phyloP scores from a whole-genome alignment of 108 stramenopile species.

The Phaeodactylum tricornutum region DNA sequence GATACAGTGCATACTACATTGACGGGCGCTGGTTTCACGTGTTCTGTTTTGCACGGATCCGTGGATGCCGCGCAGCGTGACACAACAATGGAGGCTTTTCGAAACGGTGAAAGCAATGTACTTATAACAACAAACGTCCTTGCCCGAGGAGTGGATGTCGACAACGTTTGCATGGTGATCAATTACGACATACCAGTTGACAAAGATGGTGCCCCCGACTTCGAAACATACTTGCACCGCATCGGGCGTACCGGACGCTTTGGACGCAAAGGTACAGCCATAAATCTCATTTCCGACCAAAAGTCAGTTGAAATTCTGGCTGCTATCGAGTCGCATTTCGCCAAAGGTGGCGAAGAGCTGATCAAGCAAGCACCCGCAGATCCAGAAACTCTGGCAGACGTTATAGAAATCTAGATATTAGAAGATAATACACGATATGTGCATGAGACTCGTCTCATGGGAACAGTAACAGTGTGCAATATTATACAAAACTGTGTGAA shows the following conservation, averaged over 20 bases:
- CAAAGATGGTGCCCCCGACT: constrained; percentile 73
- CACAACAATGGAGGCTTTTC: constrained; percentile 85
- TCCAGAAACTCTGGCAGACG: constrained; percentile 73
- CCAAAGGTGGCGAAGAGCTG: constrained; percentile 74
- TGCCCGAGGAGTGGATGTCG: constrained; percentile 95
- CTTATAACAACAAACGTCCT: constrained; percentile 95
- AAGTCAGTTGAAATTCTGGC: constrained; percentile 66
- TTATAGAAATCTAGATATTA: constrained; percentile 70
- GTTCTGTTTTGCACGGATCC: constrained; percentile 71
- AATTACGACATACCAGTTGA: constrained; percentile 93
- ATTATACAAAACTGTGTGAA: too few species aligned
- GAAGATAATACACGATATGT: too few species aligned
- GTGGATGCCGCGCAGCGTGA: constrained; percentile 82
- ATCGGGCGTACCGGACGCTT: constrained; percentile 89
- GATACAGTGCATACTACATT: constrained; percentile 76
- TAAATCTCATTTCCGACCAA: constrained; percentile 73
- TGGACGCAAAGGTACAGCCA: constrained; percentile 85
- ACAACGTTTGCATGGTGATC: constrained; percentile 92
- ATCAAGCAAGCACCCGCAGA: constrained; percentile 74
- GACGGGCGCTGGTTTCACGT: constrained; percentile 72
- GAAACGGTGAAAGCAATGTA: constrained; percentile 85
- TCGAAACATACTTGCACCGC: constrained; percentile 90
- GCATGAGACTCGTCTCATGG: too few species aligned
- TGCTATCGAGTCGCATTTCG: constrained; percentile 78
- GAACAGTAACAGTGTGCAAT: too few species aligned